These are phyloP conservation scores for Heliosperma pusillum DNA, from an alignment of 148 eudicot genomes.

Conservation along the genomic window DNA sequence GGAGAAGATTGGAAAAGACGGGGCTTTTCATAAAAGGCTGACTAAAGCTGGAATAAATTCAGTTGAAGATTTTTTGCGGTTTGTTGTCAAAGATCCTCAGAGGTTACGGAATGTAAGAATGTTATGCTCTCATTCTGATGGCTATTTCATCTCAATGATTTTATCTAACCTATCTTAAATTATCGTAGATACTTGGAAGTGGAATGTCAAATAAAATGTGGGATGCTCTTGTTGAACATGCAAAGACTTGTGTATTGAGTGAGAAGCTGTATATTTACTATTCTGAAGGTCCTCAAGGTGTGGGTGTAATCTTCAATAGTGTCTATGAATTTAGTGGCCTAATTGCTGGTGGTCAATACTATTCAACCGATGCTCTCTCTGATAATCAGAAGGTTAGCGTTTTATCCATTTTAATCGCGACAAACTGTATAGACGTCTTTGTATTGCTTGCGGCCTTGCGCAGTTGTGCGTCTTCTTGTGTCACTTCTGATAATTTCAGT, in stretches of 20 bases:
- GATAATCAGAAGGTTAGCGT: conserved; percentile 75
- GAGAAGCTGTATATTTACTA: conserved; percentile 79
- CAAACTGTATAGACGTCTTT: too few relatives aligned
- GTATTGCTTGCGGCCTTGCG: too few relatives aligned
- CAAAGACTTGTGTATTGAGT: conserved; percentile 86
- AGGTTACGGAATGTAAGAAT: conserved; percentile 69
- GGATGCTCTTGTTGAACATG: conserved; percentile 84
- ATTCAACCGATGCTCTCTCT: conserved; percentile 70
- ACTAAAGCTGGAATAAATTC: conserved; percentile 60
- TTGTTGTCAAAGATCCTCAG: conserved; percentile 69
- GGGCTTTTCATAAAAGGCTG: conserved; percentile 85
- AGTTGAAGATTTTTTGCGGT: conserved; percentile 84
- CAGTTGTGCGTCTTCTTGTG: too few relatives aligned
- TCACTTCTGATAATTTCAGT: too few relatives aligned
- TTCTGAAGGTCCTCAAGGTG: conserved; percentile 64
- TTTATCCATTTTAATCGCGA: background rate
- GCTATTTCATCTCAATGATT: background rate
- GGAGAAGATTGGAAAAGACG: conserved; percentile 96
- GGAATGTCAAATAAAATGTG: conserved; percentile 99
- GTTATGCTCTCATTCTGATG: background rate
- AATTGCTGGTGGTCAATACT: conserved; percentile 64
- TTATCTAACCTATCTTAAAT: background rate
- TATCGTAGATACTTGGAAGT: conserved; percentile 77
- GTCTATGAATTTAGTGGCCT: conserved; percentile 78
- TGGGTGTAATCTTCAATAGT: conserved; percentile 78